Base-by-base conservation (phyloP, 805 yeast genomes). In the Candida palmyrensis region DNA sequence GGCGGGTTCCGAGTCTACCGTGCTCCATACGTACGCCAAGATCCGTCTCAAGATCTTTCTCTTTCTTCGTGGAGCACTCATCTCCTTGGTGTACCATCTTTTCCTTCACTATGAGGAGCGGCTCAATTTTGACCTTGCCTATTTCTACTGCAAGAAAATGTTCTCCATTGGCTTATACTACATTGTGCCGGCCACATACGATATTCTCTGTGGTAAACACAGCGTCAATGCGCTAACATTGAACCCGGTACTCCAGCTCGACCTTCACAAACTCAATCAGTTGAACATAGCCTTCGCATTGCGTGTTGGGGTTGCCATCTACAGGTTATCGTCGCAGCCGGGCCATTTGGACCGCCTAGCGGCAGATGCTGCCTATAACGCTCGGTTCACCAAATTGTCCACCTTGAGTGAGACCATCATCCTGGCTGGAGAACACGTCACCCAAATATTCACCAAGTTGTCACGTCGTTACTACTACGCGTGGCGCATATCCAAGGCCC, bases 401-500 rank as follows among this genome's bases (percentile, higher is more conserved):
- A 32, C 14, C 8, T 27, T 24, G 11, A 15, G 9, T 18, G 9
- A 15, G 14, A 15, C 38, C 21, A 40, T 31, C 32, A 23, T 15
- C 30, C 30, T 19, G 29, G 32, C 12, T 13, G 41, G 41, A 20
- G 44, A 26, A 25, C 36, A 35, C 10, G 29, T 43, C 13, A 35
- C 33, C 11, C 48, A 39, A n/a, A 45, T 49, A 7, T 44, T 51
- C 12, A 60, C 49, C 18, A 57, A 62, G 17, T 50, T 81, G 14
- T 73, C 83, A 5, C 62, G 55, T 12, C 66, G 73, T 41, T 79
- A 78, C 48, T 76, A 75, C 36, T 76, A 75, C 44, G 79, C 86
- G 2, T 77, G 79, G 76, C 68, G 81, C 54, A 68, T 79, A 51
- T 59, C 74, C 24, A 78, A 78, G 44, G 78, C 82, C 1, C 72